A percentile compares a stretch with the other conserved stretches of the same genome.
phyloP scores from a whole-genome alignment of 176 grass and related monocot species.

The Stipa capillata region DNA sequence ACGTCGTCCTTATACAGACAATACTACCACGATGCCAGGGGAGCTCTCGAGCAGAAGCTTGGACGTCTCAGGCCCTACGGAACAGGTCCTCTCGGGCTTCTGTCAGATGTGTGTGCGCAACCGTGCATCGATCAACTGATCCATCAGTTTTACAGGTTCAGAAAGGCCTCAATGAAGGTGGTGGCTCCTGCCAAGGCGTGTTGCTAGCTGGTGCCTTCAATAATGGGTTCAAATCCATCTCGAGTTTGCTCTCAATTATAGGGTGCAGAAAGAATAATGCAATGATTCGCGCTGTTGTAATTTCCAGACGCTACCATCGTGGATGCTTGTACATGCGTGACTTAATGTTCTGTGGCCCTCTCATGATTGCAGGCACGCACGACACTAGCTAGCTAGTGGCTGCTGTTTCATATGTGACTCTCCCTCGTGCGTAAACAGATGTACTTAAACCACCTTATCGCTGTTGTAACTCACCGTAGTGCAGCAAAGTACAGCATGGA shows the following conservation, averaged over 20 bases:
- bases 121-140: not conserved
- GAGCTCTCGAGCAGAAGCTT: not conserved
- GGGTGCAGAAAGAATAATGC: constrained; percentile 24
- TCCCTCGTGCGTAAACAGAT: not conserved
- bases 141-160: not conserved
- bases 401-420: not conserved
- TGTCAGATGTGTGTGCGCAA: not conserved
- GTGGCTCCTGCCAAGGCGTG: not conserved
- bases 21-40: not conserved
- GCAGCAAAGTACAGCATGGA: not conserved
- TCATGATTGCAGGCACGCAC: constrained; percentile 14
- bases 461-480: not conserved
- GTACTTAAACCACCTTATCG: not conserved
- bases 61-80: not conserved
- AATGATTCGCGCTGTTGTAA: constrained; percentile 1
- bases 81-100: not conserved
- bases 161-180: constrained; percentile 13
- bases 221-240: no score
- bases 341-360: not conserved
- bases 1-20: not conserved
- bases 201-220: constrained; percentile 20
- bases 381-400: not conserved
- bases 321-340: not conserved
- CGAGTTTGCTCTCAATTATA: constrained; percentile 31
- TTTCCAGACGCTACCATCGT: not conserved